phyloP scores from a whole-genome alignment of 1,284 basidiomycete genomes.

The Fomitopsis pinicola region DNA sequence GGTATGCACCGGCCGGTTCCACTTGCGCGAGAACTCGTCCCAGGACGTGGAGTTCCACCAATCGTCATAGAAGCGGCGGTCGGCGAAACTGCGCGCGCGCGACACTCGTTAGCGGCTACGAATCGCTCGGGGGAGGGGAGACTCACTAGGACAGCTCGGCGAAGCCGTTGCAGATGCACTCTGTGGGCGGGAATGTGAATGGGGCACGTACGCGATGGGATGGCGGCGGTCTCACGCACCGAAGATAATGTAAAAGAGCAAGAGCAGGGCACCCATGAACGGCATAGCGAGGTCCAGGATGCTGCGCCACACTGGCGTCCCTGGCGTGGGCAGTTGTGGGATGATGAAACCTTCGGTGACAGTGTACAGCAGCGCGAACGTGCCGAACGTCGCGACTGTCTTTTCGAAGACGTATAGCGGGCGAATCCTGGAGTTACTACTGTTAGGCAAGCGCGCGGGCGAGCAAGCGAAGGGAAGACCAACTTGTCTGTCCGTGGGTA shows the following conservation, averaged over 20 bases:
- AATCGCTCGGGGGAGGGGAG: not conserved
- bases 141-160: constrained; percentile 85
- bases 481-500: constrained; percentile 87
- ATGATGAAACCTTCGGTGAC: constrained; percentile 94
- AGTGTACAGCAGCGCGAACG: constrained; percentile 88
- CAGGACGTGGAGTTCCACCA: constrained; percentile 98
- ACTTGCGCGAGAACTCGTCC: constrained; percentile 96
- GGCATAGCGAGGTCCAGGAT: constrained; percentile 88
- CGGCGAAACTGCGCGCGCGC: constrained; percentile 68
- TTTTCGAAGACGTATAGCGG: constrained; percentile 94
- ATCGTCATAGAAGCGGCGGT: constrained; percentile 96
- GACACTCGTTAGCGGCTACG: not conserved
- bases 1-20: constrained; percentile 90
- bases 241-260: constrained; percentile 84
- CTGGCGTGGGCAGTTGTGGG: constrained; percentile 68
- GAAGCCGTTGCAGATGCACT: constrained; percentile 95
- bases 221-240: constrained; percentile 37
- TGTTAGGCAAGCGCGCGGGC: not conserved
- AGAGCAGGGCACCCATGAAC: constrained; percentile 84
- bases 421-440: constrained; percentile 58
- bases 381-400: constrained; percentile 91
- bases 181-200: constrained; percentile 31
- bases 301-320: constrained; percentile 72
- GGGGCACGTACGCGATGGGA: constrained; percentile 9
- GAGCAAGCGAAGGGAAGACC: constrained; percentile 16